phyloP scores from a whole-genome alignment of 305 asterid species.

The Rubia balearica region DNA sequence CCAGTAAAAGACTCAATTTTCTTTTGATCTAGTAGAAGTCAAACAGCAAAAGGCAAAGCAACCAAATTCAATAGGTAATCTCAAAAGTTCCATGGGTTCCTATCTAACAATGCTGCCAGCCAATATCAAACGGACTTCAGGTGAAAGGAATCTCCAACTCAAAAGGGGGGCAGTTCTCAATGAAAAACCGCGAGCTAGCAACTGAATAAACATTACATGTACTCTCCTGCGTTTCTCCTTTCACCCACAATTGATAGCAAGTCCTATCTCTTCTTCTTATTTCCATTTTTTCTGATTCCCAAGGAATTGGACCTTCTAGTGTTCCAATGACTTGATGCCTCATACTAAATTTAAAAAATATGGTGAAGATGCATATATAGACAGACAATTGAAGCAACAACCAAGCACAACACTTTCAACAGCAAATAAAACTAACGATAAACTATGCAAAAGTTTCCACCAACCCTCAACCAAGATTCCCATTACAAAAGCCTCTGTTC shows the following conservation, averaged over 20 bases:
- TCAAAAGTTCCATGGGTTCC: background rate
- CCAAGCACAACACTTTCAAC: background rate
- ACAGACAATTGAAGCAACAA: background rate
- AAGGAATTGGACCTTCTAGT: background rate
- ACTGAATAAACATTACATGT: background rate
- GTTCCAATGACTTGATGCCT: background rate
- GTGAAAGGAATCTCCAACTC: background rate
- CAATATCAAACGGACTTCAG: background rate
- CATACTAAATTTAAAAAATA: background rate
- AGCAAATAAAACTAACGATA: background rate
- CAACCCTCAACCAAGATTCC: slow-evolving; percentile 55
- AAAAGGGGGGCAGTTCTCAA: background rate
- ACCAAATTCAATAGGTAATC: background rate
- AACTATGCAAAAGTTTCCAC: slow-evolving; percentile 13
- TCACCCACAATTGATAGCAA: background rate
- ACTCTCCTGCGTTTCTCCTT: background rate
- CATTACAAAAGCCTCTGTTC: slow-evolving; percentile 58
- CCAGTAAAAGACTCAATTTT: no score
- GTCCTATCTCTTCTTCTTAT: background rate
- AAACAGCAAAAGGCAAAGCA: background rate
- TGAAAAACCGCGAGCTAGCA: background rate
- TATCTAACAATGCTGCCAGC: background rate
- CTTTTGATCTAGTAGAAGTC: background rate
- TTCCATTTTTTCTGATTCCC: background rate
- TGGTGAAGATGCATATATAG: background rate